Conservation (phyloP, 2,329 filamentous ascomycete species). For the Talaromyces atroroseus region DNA sequence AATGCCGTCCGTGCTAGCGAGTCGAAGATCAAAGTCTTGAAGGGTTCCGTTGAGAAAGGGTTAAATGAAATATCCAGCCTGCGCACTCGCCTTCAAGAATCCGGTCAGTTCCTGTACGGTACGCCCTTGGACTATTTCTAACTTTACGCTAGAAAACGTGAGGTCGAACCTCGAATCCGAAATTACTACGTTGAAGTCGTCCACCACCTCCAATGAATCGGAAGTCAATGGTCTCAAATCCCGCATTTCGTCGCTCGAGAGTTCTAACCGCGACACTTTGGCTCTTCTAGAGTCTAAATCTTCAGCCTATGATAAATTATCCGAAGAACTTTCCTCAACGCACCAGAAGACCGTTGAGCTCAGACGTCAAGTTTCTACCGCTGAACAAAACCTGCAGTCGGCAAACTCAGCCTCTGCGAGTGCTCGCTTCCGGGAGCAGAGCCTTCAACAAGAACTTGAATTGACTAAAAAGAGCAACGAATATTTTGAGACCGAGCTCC, state of each 20-base stretch:
- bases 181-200: slow-evolving; percentile 70
- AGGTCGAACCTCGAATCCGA: slow-evolving; percentile 74
- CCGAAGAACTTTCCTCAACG: slow-evolving; percentile 79
- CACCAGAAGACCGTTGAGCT: slow-evolving; percentile 83
- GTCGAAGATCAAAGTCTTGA: slow-evolving; percentile 73
- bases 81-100: slow-evolving; percentile 71
- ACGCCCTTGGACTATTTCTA: not conserved
- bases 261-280: slow-evolving; percentile 85
- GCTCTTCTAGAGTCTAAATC: slow-evolving; percentile 87
- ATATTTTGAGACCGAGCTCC: slow-evolving; percentile 87
- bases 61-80: slow-evolving; percentile 78
- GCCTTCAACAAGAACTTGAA: slow-evolving; percentile 83
- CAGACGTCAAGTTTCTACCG: slow-evolving; percentile 70
- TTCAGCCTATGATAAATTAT: slow-evolving; percentile 75
- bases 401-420: slow-evolving; percentile 74
- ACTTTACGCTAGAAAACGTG: slow-evolving; percentile 58
- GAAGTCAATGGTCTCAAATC: slow-evolving; percentile 70
- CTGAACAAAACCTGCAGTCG: slow-evolving; percentile 79
- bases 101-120: slow-evolving; percentile 53
- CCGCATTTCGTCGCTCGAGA: slow-evolving; percentile 80
- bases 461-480: slow-evolving; percentile 84
- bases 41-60: slow-evolving; percentile 74
- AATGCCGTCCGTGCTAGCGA: slow-evolving; percentile 80
- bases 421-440: slow-evolving; percentile 85
- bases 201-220: slow-evolving; percentile 60